These are phyloP conservation scores for Pseudognaphalium luteoalbum DNA, from an alignment of 129 eudicot species.

Conservation along the genomic window DNA sequence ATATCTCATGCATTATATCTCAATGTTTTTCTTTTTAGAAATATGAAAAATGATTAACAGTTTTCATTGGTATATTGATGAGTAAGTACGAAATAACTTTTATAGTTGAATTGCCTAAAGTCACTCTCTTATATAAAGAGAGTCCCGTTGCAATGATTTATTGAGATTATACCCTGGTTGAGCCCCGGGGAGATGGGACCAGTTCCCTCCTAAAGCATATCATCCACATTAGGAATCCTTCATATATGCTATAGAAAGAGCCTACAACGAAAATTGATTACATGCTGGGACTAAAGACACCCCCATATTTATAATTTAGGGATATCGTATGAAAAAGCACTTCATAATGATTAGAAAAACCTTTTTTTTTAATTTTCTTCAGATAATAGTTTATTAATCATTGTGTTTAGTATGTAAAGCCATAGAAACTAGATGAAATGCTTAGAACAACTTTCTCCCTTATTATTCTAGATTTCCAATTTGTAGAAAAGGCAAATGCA, in stretches of 20 bases:
- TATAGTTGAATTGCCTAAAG: background rate
- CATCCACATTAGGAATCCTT: background rate
- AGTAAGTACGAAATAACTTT: background rate
- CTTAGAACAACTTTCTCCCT: background rate
- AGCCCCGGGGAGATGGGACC: slow-evolving; percentile 10
- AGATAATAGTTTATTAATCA: no score
- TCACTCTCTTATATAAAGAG: slow-evolving; percentile 2
- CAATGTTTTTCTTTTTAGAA: background rate
- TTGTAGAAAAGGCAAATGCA: background rate
- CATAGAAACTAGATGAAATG: background rate
- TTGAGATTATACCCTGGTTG: slow-evolving; percentile 14
- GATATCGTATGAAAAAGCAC: background rate
- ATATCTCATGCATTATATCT: slow-evolving; percentile 10
- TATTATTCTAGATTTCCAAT: background rate
- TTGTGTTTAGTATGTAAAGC: background rate
- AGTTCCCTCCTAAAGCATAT: background rate
- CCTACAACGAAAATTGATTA: background rate
- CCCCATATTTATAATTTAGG: background rate
- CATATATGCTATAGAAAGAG: background rate
- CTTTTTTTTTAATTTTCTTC: no score
- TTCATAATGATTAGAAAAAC: background rate
- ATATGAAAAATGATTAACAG: slow-evolving; percentile 2
- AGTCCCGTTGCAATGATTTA: slow-evolving; percentile 1
- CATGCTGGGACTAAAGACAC: background rate
- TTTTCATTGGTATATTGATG: slow-evolving; percentile 1